These are phyloP conservation scores for Silene uniflora DNA, from an alignment of 148 eudicot species.

Conservation along the genomic window DNA sequence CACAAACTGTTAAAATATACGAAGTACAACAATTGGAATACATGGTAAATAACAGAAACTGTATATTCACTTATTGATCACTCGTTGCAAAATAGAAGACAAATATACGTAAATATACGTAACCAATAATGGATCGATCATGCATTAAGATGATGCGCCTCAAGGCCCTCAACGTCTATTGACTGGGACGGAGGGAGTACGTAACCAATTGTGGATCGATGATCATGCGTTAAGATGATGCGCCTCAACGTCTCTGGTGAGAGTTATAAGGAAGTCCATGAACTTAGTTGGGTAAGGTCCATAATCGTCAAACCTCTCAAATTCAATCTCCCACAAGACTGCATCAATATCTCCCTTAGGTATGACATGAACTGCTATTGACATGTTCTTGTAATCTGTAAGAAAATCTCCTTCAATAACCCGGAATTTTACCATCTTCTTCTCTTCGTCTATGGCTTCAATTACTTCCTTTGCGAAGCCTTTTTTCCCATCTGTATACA, in stretches of 20 bases:
- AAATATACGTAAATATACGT: no score
- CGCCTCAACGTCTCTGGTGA: conserved; percentile 1
- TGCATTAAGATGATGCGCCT: conserved; percentile 16
- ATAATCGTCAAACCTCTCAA: conserved; percentile 10
- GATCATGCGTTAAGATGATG: conserved; percentile 17
- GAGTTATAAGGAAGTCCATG: not conserved
- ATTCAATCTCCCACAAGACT: not conserved
- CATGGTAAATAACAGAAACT: no score
- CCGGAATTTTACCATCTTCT: conserved; percentile 8
- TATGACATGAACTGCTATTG: not conserved
- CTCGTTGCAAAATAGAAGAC: no score
- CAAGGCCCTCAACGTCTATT: conserved; percentile 6
- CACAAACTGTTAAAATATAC: no score
- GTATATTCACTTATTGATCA: no score
- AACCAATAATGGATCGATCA: not conserved
- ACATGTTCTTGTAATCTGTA: conserved; percentile 2
- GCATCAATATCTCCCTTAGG: conserved; percentile 4
- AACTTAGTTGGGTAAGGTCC: conserved; percentile 17
- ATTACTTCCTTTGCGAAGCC: not conserved
- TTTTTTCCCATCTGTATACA: not conserved
- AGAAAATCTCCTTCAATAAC: not conserved
- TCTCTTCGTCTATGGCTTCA: conserved; percentile 19
- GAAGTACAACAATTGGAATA: no score
- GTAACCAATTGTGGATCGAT: not conserved
- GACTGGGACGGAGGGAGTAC: no score